Evolutionary conservation across 306 rosid species (phyloP).

Genomic region (Myrica gale): DNA sequence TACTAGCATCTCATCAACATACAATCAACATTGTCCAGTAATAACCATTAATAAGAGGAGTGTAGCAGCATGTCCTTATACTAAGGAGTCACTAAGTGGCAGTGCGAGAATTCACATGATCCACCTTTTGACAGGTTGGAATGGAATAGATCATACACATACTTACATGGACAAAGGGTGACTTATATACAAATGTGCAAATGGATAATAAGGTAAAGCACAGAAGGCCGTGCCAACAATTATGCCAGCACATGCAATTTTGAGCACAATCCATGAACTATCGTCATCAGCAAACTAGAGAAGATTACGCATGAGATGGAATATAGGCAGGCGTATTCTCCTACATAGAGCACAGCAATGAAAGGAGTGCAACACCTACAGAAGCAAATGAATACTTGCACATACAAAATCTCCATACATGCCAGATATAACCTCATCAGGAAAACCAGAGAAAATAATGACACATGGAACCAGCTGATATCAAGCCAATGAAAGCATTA

Average conservation of each 20-base stretch:
- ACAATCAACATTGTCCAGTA: not conserved
- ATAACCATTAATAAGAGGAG: not conserved
- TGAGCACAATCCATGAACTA: not conserved
- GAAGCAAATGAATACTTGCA: constrained; percentile 4
- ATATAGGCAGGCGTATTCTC: not conserved
- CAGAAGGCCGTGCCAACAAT: not conserved
- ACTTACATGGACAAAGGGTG: not conserved
- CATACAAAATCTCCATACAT: not conserved
- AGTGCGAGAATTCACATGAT: not conserved
- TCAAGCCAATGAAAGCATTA: not conserved
- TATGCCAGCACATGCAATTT: not conserved
- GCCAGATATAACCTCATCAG: not conserved
- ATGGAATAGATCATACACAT: not conserved
- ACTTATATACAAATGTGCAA: not conserved
- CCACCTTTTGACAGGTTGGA: not conserved
- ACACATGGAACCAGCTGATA: not conserved
- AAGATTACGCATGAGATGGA: not conserved
- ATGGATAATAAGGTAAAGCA: not conserved
- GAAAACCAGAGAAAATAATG: not conserved
- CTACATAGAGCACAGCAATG: not conserved
- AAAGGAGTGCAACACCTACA: not conserved
- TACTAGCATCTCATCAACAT: not conserved
- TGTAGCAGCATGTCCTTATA: not conserved
- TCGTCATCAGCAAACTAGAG: not conserved
- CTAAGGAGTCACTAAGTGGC: not conserved